A percentile compares a stretch with the other conserved stretches of the same genome.
Evolutionary conservation across 352 stramenopile genomes (phyloP).

Genomic region (Elongisporangium anandrum): DNA sequence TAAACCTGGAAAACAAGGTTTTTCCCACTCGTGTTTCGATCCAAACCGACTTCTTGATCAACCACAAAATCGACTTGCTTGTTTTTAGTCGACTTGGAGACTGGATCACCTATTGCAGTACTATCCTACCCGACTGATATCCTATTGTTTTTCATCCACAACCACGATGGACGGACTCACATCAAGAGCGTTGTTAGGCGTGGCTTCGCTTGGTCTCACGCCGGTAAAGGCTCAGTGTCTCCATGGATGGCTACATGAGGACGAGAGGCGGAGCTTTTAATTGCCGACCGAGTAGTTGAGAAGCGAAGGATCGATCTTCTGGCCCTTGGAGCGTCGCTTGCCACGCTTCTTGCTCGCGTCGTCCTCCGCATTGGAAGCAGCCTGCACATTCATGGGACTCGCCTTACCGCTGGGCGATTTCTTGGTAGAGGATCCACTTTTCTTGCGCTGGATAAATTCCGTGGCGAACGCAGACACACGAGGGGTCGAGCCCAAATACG

Average conservation of each 20-base stretch:
- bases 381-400: conserved; percentile 16
- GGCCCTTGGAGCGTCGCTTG: conserved; percentile 57
- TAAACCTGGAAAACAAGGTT: not conserved
- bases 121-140: not conserved
- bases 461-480: conserved; percentile 97
- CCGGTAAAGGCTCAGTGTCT: not conserved
- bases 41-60: not conserved
- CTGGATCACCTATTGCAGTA: not conserved
- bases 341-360: conserved; percentile 46
- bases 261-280: conserved; percentile 11
- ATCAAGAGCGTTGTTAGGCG: not conserved
- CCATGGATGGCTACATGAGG: not conserved
- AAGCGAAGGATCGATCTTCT: conserved; percentile 73
- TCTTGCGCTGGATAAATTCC: conserved; percentile 95
- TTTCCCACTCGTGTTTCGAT: not conserved
- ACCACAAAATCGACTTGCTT: not conserved
- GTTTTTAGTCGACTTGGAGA: not conserved
- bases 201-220: not conserved
- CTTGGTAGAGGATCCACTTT: conserved; percentile 43
- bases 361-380: conserved; percentile 14
- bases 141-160: not conserved
- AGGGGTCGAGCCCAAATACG: conserved; percentile 94
- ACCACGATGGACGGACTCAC: not conserved
- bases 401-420: conserved; percentile 19
- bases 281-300: conserved; percentile 63